These are phyloP conservation scores for Metschnikowia cerradonensis DNA, from an alignment of 805 yeast genomes.

Conservation along the genomic window DNA sequence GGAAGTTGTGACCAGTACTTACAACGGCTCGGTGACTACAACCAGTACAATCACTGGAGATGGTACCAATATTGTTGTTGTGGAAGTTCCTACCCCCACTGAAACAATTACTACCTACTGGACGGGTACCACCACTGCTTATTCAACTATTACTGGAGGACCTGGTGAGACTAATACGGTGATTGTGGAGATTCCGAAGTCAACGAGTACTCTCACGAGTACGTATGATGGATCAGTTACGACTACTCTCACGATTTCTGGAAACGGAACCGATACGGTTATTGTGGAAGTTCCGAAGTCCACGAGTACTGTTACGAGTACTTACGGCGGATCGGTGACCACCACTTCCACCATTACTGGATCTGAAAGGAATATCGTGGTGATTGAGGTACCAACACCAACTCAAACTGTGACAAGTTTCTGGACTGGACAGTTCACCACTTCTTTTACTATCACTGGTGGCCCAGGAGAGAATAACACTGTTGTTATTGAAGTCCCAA, in stretches of 20 bases:
- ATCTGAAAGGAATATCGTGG: neutral
- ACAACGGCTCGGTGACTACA: neutral
- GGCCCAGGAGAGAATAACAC: neutral
- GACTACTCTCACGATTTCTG: constrained; percentile 1
- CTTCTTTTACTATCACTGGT: neutral
- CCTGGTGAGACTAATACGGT: constrained; percentile 7
- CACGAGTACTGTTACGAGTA: neutral
- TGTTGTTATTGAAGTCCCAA: neutral
- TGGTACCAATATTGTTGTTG: constrained; percentile 3
- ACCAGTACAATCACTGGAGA: neutral
- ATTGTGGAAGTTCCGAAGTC: neutral
- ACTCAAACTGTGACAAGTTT: neutral
- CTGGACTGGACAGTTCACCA: neutral
- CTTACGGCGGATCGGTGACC: neutral
- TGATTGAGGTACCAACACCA: neutral
- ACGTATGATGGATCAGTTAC: neutral
- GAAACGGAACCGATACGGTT: constrained; percentile 2
- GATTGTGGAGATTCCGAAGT: constrained; percentile 11
- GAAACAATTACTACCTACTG: constrained; percentile 6
- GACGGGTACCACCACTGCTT: neutral
- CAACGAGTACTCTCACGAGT: constrained; percentile 3
- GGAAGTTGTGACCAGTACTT: too few relatives aligned
- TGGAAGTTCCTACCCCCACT: constrained; percentile 13
- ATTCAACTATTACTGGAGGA: constrained; percentile 3
- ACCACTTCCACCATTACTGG: neutral